Percentiles rank a stretch among this genome's conserved stretches.
These are phyloP conservation scores for Scheffersomyces segobiensis DNA, from an alignment of 1,139 yeast genomes.

Conservation along the genomic window DNA sequence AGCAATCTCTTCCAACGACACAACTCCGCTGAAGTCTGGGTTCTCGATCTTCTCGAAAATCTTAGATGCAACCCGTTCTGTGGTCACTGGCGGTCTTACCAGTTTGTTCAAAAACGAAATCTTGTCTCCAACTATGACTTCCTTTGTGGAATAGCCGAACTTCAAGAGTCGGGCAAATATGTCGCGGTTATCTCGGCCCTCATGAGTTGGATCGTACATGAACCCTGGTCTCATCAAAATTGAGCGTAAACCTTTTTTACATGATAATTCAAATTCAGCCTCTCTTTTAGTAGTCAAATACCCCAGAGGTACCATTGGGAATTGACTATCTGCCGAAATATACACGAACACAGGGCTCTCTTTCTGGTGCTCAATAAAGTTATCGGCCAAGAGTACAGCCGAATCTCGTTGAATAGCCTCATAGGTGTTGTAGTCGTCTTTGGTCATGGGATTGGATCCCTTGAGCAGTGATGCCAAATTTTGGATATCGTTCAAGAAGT, in stretches of 20 bases:
- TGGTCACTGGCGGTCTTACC: constrained; percentile 65
- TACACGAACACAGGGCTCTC: constrained; percentile 59
- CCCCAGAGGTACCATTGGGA: constrained; percentile 66
- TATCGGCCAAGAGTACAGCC: constrained; percentile 64
- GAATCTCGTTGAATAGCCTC: constrained; percentile 69
- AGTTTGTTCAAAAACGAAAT: constrained; percentile 40
- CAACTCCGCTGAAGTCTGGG: constrained; percentile 53
- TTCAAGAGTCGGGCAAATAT: constrained; percentile 27
- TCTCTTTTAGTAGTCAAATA: constrained; percentile 75
- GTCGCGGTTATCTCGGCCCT: constrained; percentile 27
- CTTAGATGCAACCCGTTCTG: constrained; percentile 66
- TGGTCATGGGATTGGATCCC: constrained; percentile 57
- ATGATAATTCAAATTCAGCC: constrained; percentile 63
- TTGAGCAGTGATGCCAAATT: constrained; percentile 26
- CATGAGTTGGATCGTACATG: constrained; percentile 62
- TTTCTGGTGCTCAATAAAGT: constrained; percentile 35
- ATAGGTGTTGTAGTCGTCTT: constrained; percentile 48
- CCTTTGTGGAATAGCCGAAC: constrained; percentile 44
- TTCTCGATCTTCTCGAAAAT: constrained; percentile 58
- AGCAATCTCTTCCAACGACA: constrained; percentile 53
- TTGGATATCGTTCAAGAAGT: constrained; percentile 31
- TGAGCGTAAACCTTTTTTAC: constrained; percentile 49
- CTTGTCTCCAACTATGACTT: constrained; percentile 29
- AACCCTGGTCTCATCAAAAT: constrained; percentile 78
- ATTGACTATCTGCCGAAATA: constrained; percentile 75